Base-by-base conservation (phyloP, 2,329 filamentous ascomycete genomes). In the Onygenales sp. region DNA sequence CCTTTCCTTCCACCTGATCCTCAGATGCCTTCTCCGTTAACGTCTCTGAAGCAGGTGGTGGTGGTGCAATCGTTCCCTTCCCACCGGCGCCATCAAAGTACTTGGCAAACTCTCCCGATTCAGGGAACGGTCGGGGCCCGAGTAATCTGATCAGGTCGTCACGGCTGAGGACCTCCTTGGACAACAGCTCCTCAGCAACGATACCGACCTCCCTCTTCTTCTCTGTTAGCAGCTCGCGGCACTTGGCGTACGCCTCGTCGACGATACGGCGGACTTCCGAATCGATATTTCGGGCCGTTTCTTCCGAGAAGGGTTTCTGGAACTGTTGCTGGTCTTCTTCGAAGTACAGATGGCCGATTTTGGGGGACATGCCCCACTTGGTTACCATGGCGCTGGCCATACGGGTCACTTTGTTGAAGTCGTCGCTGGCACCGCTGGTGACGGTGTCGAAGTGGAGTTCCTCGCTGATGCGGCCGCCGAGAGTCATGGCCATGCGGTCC, bases 401-500 rank as follows among this genome's bases (percentile, higher is more conserved):
- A 54, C 85, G 82, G 2, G 93, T 96, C 42, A 97, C 93, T 75
- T 98, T 98, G 73, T 93, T 92, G 81, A 98, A 98, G 69, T 98
- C 93, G 69, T 97, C 93, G 52, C 85, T 91, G 17, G 92, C 93
- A 54, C 93, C 93, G 46, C 88, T 93, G 1, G 93, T 98, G 17
- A 98, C 93, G 0, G 90, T 95, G 36, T 93, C 86, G 72, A 98
- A 98, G 74, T 98, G 92, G 7, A 98, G 75, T 72, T 98, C 93
- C 73, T 98, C 93, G 17, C 87, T 93, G 27, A 98, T 87, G 60
- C 93, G 89, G 1, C 93, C 93, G 62, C 91, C 93, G 53, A 98
- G 84, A 2, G 92, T 96, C 93, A 98, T 98, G 59, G 93, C 93
- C 93, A 98, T 98, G 62, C 93, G 90, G 70, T 98, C 93, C 89